Evolutionary conservation across 192 early-diverging fungal species (phyloP).

Genomic region (Rhizophagus prolifer): DNA sequence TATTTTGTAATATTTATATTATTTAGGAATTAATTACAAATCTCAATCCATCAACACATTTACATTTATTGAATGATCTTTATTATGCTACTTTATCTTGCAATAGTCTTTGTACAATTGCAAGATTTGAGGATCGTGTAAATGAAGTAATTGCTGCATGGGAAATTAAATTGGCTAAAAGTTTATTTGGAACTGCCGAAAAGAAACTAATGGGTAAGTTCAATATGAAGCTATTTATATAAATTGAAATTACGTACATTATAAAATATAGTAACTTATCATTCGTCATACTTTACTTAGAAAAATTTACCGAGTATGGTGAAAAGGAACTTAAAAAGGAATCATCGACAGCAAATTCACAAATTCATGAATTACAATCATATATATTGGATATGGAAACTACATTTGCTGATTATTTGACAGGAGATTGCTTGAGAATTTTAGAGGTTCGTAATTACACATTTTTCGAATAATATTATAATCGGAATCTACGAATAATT

Average conservation of each 20-base stretch:
- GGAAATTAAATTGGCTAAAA: constrained; percentile 12
- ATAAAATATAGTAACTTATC: neutral
- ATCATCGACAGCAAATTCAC: neutral
- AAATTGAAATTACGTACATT: neutral
- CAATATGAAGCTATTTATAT: neutral
- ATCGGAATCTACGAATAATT: neutral
- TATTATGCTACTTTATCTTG: constrained; percentile 13
- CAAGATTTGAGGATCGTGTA: constrained; percentile 4
- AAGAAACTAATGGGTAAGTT: constrained; percentile 10
- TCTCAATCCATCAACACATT: constrained; percentile 8
- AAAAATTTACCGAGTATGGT: neutral
- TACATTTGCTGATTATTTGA: constrained; percentile 36
- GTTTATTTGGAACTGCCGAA: neutral
- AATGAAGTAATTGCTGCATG: neutral
- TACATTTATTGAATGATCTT: constrained; percentile 17
- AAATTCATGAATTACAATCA: neutral
- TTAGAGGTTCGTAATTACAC: constrained; percentile 20
- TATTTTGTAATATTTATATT: neutral
- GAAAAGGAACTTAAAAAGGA: neutral
- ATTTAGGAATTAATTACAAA: constrained; percentile 13
- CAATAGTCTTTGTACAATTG: neutral
- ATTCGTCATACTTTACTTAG: neutral
- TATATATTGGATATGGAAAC: constrained; percentile 36
- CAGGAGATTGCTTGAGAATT: constrained; percentile 37
- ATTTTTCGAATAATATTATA: neutral